Percentiles rank a stretch among this genome's conserved stretches.
Conservation (phyloP, 164 flowering plant genomes). For the Brasenia schreberi region DNA sequence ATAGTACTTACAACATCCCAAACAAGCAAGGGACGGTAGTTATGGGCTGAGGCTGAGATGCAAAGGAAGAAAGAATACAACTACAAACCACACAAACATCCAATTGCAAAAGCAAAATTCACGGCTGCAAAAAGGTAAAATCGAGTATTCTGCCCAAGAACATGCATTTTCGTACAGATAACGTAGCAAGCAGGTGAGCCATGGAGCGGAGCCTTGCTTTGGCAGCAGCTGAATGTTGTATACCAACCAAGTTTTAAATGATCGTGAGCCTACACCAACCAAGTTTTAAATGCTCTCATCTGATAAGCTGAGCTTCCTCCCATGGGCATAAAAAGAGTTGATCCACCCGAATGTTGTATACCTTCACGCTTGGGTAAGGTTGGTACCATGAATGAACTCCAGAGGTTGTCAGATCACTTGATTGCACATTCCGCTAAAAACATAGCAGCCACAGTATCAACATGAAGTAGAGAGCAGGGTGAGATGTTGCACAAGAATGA, state of each 20-base stretch:
- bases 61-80: constrained; percentile 1
- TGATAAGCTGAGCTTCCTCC: neutral
- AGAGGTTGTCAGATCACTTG: neutral
- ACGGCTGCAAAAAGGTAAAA: neutral
- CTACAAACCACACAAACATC: neutral
- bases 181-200: neutral
- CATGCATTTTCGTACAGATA: neutral
- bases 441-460: constrained; percentile 5
- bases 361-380: neutral
- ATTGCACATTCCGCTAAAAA: neutral
- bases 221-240: too few relatives aligned
- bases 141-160: neutral
- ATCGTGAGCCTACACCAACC: too few relatives aligned
- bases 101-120: neutral
- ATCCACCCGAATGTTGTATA: neutral
- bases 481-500: neutral
- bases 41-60: neutral
- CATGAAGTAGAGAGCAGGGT: constrained; percentile 4
- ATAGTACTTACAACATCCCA: neutral
- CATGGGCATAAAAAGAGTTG: neutral
- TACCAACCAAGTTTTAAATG: neutral
- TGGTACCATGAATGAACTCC: neutral
- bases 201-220: neutral
- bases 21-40: neutral
- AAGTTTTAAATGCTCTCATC: neutral